Evolutionary conservation across 495 filamentous ascomycete species (phyloP), one percentile per base, ranked within the genome.

Genomic region (Annulohypoxylon bovei): DNA sequence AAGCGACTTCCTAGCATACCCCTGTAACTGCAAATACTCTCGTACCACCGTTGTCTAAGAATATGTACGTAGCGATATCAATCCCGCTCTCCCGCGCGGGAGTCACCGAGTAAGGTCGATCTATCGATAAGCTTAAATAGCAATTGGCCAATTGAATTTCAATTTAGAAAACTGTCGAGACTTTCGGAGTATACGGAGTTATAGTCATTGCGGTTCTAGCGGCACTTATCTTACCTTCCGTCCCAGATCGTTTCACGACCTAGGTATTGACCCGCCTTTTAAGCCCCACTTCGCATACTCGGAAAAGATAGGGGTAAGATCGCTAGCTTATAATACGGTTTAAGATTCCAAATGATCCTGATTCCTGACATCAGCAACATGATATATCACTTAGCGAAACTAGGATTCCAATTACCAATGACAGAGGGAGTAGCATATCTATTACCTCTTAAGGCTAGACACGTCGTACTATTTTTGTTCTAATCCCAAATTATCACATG

Each of bases 41-140:
- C 27, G 16, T 32, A 33, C 16, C 49, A 53, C 11, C 4, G 2
- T 30, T 11, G 20, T 33, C 25, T 33, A 33, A 0, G 11, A 33
- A 20, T 53, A 53, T 50, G 46, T 50, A 50, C 6, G 11, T 28
- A 50, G 5, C 46, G 3, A 50, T 25, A 25, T 25, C n/a, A 28
- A 5, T 18, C n/a, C 23, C 12, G 12, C 12, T 4, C 2, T 27
- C 46, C 23, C 12, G 49, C n/a, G 49, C 49, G 49, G 49, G 6
- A 32, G 20, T 5, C 28, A 33, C 27, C 23, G 35, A 60, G 33
- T 28, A 11, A 16, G 6, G 40, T 39, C 6, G 40, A 58, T 65
- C 50, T 65, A 55, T 65, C 50, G 39, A 65, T 56, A 65, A 65
- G 62, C 53, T 65, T 65, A 65, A 65, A 57, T 57, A 30, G 2